Percentiles rank a stretch among this genome's conserved stretches.
These are phyloP conservation scores for sunflower (Helianthus annuus) DNA, from an alignment of 129 eudicot species.

Conservation along the genomic window DNA sequence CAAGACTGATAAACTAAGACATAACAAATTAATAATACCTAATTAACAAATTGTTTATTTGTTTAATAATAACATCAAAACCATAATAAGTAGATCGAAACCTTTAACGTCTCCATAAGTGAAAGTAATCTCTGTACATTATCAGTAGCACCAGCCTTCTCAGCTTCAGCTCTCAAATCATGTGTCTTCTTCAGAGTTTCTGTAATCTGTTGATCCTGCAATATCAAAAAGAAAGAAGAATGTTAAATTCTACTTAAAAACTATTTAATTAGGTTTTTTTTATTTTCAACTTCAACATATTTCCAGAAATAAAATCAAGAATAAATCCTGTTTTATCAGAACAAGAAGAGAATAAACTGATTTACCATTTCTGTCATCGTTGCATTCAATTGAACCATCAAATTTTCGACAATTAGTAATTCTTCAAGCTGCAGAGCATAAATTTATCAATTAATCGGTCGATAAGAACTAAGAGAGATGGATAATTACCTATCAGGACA, in stretches of 20 bases:
- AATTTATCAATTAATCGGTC: too few species aligned
- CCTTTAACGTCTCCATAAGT: slow-evolving; percentile 50
- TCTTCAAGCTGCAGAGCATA: slow-evolving; percentile 22
- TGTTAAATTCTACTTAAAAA: neutral
- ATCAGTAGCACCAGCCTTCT: slow-evolving; percentile 33
- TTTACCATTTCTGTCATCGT: slow-evolving; percentile 27
- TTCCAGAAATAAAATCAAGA: neutral
- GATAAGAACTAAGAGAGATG: too few species aligned
- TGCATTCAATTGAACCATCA: neutral
- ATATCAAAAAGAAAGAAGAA: neutral
- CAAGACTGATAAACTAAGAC: neutral
- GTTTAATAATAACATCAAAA: neutral
- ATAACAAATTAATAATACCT: neutral
- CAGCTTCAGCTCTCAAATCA: slow-evolving; percentile 32
- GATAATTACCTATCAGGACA: too few species aligned
- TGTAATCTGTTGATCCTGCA: slow-evolving; percentile 37
- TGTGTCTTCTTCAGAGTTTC: slow-evolving; percentile 35
- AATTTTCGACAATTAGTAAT: neutral
- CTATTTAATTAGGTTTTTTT: neutral
- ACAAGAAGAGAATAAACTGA: slow-evolving; percentile 13
- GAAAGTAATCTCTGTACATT: slow-evolving; percentile 37
- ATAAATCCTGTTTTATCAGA: slow-evolving; percentile 4
- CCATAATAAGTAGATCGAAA: slow-evolving; percentile 5
- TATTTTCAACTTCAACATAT: neutral
- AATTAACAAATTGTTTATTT: neutral